phyloP scores from a whole-genome alignment of 148 eudicot genomes.

The Vaccinium myrtillus region DNA sequence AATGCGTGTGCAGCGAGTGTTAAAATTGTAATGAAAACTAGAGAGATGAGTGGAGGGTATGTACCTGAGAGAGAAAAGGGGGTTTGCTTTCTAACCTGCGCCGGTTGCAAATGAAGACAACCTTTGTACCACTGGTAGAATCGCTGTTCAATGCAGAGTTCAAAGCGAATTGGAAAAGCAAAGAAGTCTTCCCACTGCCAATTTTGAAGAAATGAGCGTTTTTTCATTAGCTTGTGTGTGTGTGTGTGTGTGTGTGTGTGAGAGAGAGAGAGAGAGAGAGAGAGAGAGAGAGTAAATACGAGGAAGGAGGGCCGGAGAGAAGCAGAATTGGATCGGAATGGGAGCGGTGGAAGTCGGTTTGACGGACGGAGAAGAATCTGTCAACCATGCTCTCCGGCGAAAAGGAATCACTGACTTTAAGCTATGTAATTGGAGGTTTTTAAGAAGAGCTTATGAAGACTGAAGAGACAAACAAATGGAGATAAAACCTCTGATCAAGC shows the following conservation, averaged over 20 bases:
- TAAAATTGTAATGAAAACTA: too few relatives aligned
- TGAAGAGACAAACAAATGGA: too few relatives aligned
- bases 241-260: neutral
- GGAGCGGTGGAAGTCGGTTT: neutral
- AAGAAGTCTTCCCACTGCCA: constrained; percentile 80
- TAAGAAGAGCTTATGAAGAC: too few relatives aligned
- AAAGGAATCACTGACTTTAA: neutral
- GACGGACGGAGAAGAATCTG: constrained; percentile 30
- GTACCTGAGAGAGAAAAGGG: constrained; percentile 15
- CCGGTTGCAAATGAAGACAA: constrained; percentile 29
- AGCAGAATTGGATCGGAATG: constrained; percentile 35
- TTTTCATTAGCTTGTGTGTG: neutral
- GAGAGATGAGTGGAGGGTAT: too few relatives aligned
- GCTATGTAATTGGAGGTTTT: too few relatives aligned
- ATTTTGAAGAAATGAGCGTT: constrained; percentile 4
- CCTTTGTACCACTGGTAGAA: constrained; percentile 21
- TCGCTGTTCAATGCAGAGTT: constrained; percentile 36
- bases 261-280: constrained; percentile 8
- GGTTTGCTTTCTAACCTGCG: constrained; percentile 19
- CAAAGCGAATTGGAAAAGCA: constrained; percentile 73
- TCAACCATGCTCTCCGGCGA: constrained; percentile 26
- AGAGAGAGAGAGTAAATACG: neutral
- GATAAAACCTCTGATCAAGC: too few relatives aligned
- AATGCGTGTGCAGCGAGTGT: too few relatives aligned
- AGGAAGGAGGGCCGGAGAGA: constrained; percentile 76